These are phyloP conservation scores for Speleostelium caveatum DNA, from an alignment of 78 protist genomes.

Conservation along the genomic window DNA sequence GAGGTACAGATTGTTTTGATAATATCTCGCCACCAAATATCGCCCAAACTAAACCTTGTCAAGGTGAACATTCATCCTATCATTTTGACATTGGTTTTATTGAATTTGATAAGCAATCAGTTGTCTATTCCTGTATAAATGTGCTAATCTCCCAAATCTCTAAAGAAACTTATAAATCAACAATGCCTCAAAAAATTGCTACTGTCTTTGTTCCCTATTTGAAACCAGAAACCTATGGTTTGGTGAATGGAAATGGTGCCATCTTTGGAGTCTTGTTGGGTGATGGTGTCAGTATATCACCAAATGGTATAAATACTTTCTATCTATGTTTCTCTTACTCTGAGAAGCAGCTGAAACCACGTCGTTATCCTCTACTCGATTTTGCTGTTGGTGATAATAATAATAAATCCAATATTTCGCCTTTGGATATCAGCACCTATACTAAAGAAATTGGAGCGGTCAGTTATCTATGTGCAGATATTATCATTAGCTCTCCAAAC, in stretches of 20 bases:
- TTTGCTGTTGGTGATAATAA: not conserved
- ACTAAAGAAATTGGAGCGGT: not conserved
- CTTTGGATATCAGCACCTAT: not conserved
- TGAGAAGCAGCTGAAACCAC: not conserved
- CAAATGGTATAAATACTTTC: not conserved
- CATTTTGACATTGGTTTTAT: not conserved
- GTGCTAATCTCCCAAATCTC: conserved; percentile 17
- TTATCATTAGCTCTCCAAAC: no score
- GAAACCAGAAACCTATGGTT: conserved; percentile 36
- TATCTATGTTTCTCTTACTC: not conserved
- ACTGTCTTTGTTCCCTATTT: conserved; percentile 30
- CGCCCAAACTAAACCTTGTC: conserved; percentile 28
- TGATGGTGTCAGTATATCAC: conserved; percentile 27
- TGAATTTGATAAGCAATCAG: conserved; percentile 1
- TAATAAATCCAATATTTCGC: not conserved
- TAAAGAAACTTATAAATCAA: not conserved
- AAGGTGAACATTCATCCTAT: not conserved
- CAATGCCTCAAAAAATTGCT: not conserved
- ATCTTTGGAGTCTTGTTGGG: conserved; percentile 14
- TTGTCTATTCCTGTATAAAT: conserved; percentile 8
- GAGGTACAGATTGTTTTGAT: conserved; percentile 16
- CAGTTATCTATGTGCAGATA: no score
- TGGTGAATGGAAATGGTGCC: not conserved
- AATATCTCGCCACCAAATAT: not conserved
- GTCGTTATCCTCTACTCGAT: conserved; percentile 1